Evolutionary conservation across 139 green algal species (phyloP), one percentile per base, ranked within the genome.

Genomic region (Tetradesmus lagerheimii): DNA sequence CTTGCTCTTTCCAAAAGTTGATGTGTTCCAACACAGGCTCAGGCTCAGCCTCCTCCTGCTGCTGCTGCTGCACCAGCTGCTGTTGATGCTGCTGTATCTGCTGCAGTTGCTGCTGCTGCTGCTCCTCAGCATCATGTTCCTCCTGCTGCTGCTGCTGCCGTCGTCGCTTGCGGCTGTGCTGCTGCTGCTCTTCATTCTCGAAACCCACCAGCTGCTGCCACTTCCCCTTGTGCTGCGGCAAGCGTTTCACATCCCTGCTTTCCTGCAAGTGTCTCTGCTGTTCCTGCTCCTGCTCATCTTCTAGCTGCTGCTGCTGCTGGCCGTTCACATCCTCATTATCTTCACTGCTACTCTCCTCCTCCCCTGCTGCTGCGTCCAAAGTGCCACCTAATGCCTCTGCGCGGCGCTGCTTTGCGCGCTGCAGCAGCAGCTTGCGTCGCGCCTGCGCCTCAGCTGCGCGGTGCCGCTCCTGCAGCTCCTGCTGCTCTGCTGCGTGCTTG

Each of bases 1-100:
- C 93, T 62, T 93, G 77, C 62, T 94, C 91, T 35, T 86, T 91
- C 92, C 93, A 95, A 29, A 95, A 95, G 91, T 94, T 95, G 80
- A 98, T 95, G 85, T 97, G 96, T 75, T 95, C 86, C 34, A 91
- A 75, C 20, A 78, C 71, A 31, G 78, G 71, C 83, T 86, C n/a
- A 18, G 81, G 37, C 39, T 74, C 34, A 25, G 47, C 45, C 47
- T 79, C 57, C 67, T 86, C 43, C 64, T 88, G 62, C 25, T 80
- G 25, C 39, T 84, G 57, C 37, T 91, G 86, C 3, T 90, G 86
- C 50, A n/a, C 23, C 38, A 41, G 43, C 43, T 84, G 62, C 62
- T 89, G 80, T 25, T 79, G 34, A 29, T 88, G 53, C 14, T 71
- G 12, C 15, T 16, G 50, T 38, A 15, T 20, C 20, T 45, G 64